Percentiles rank a stretch among this genome's conserved stretches.
phyloP scores from a whole-genome alignment of 176 grass and related monocot species.

The Rhynchospora pubera region DNA sequence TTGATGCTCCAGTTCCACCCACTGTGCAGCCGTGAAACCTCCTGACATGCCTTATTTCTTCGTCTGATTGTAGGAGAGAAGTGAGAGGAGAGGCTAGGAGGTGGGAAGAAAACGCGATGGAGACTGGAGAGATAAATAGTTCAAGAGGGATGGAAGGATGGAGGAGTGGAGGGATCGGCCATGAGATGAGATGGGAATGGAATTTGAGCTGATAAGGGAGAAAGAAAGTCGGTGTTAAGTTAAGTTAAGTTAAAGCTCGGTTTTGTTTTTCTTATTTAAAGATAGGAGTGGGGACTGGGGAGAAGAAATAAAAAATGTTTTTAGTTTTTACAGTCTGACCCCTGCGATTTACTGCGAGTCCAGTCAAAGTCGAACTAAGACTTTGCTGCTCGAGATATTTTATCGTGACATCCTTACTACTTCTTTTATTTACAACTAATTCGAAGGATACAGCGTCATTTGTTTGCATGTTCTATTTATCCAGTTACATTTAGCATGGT shows the following conservation, averaged over 20 bases:
- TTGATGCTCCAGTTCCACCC: slow-evolving; percentile 97
- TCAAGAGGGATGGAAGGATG: neutral
- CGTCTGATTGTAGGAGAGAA: neutral
- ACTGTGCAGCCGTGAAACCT: slow-evolving; percentile 86
- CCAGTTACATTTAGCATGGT: too few species aligned
- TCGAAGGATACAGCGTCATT: too few species aligned
- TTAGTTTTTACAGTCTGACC: slow-evolving; percentile 11
- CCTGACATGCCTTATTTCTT: slow-evolving; percentile 20
- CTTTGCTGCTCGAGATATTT: too few species aligned
- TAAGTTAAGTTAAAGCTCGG: neutral
- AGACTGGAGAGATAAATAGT: slow-evolving; percentile 22
- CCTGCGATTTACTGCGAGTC: too few species aligned
- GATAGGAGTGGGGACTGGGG: too few species aligned
- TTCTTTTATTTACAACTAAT: too few species aligned
- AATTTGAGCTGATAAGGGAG: neutral
- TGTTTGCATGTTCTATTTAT: too few species aligned
- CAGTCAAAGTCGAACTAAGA: too few species aligned
- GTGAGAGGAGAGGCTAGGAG: too few species aligned
- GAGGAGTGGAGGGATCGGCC: slow-evolving; percentile 37
- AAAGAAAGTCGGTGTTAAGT: slow-evolving; percentile 24
- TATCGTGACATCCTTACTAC: too few species aligned
- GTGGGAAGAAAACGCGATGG: neutral
- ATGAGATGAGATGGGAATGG: slow-evolving; percentile 19
- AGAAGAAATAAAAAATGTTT: neutral
- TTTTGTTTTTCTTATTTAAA: slow-evolving; percentile 10